These are phyloP conservation scores for Dactylellina drechsleri DNA, from an alignment of 2,329 filamentous ascomycete genomes.

Conservation along the genomic window DNA sequence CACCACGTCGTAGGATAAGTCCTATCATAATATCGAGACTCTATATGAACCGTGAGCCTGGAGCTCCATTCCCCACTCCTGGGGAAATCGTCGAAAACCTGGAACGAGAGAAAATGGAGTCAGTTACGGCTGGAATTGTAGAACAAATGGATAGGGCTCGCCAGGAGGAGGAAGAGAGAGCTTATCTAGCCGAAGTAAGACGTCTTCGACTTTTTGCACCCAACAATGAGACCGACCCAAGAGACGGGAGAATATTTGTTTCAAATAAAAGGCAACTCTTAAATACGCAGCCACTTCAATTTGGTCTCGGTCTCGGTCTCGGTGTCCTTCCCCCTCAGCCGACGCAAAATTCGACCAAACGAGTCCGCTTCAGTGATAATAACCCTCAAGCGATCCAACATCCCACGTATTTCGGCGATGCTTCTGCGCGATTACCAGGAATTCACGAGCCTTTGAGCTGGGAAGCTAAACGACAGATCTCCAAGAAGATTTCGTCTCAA, in stretches of 20 bases:
- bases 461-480: background rate
- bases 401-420: background rate
- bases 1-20: background rate
- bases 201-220: background rate
- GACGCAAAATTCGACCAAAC: too few relatives aligned
- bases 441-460: constrained; percentile 4
- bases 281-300: background rate
- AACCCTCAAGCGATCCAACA: background rate
- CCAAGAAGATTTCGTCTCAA: background rate
- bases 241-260: background rate
- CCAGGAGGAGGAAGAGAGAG: background rate
- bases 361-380: too few relatives aligned
- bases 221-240: background rate
- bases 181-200: background rate
- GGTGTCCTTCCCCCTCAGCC: too few relatives aligned
- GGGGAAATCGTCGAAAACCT: background rate
- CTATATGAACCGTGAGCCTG: background rate
- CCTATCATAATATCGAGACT: too few relatives aligned
- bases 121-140: background rate
- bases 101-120: background rate
- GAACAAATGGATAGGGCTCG: background rate
- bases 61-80: background rate
- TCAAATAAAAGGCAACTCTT: background rate
- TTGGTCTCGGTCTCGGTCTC: too few relatives aligned
- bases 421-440: constrained; percentile 1